phyloP scores from a whole-genome alignment of 2,329 filamentous ascomycete genomes.

The Pseudofabraea citricarpa region DNA sequence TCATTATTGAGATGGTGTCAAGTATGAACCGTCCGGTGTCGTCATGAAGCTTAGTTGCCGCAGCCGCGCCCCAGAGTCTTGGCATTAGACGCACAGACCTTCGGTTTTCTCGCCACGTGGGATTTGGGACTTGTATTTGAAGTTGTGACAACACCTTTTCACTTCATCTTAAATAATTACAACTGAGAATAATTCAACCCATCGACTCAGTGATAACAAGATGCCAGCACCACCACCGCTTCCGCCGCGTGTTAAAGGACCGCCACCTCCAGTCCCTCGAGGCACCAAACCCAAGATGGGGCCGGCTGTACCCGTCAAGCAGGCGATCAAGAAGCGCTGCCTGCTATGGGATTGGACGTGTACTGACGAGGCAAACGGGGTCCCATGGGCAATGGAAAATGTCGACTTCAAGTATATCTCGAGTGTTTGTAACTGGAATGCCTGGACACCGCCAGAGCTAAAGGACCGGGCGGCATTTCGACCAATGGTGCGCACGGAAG shows the following conservation, averaged over 20 bases:
- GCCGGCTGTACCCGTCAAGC: neutral
- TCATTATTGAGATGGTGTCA: too few relatives aligned
- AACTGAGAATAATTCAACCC: neutral
- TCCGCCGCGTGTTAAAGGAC: neutral
- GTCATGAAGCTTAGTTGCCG: too few relatives aligned
- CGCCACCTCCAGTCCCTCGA: neutral
- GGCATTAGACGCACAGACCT: too few relatives aligned
- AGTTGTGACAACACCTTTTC: neutral
- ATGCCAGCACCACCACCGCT: neutral
- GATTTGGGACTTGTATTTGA: neutral
- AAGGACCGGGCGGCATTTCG: conserved; percentile 31
- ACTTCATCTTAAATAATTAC: neutral
- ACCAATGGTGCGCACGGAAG: conserved; percentile 36
- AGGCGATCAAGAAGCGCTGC: conserved; percentile 29
- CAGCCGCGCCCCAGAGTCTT: too few relatives aligned
- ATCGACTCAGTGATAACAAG: neutral
- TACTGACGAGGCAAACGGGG: conserved; percentile 22
- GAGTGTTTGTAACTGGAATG: conserved; percentile 37
- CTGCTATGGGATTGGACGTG: conserved; percentile 41
- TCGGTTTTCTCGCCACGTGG: too few relatives aligned
- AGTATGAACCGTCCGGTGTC: too few relatives aligned
- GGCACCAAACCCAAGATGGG: neutral
- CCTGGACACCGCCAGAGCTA: conserved; percentile 35
- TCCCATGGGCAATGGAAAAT: conserved; percentile 30
- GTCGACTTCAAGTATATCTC: conserved; percentile 30